Percentiles rank a stretch among this genome's conserved stretches.
Evolutionary conservation across 148 eudicot species (phyloP).

Genomic region (Cornus suecica): DNA sequence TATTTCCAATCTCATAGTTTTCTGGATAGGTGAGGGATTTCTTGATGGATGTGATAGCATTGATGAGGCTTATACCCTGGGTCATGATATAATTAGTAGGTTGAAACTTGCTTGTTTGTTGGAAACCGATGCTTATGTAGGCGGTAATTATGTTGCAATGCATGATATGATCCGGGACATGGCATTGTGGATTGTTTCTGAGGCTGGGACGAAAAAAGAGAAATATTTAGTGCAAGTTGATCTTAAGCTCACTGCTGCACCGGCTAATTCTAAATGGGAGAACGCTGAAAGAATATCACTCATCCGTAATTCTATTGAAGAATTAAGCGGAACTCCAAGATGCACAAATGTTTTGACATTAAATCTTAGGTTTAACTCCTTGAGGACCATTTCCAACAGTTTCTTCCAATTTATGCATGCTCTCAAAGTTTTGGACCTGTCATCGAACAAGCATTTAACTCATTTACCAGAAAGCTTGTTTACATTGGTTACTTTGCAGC

Average conservation of each 20-base stretch:
- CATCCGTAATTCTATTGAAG: neutral
- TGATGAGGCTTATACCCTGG: constrained; percentile 13
- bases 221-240: neutral
- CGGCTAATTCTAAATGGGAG: neutral
- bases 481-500: neutral
- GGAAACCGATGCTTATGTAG: constrained; percentile 7
- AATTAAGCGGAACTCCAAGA: neutral
- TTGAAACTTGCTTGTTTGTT: constrained; percentile 20
- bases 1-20: constrained; percentile 8
- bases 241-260: neutral
- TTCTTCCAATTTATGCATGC: constrained; percentile 16
- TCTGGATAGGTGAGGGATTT: neutral
- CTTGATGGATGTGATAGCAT: constrained; percentile 1
- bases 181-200: constrained; percentile 21
- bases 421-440: neutral
- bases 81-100: constrained; percentile 14
- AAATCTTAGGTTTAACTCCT: neutral
- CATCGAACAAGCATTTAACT: neutral
- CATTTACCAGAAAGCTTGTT: neutral
- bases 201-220: constrained; percentile 13
- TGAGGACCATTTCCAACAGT: neutral
- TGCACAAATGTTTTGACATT: neutral
- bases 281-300: neutral
- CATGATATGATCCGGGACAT: constrained; percentile 25
- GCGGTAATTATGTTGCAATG: constrained; percentile 8